Base-by-base conservation (phyloP, 1,284 basidiomycete genomes). In the Heterobasidion irregulare region DNA sequence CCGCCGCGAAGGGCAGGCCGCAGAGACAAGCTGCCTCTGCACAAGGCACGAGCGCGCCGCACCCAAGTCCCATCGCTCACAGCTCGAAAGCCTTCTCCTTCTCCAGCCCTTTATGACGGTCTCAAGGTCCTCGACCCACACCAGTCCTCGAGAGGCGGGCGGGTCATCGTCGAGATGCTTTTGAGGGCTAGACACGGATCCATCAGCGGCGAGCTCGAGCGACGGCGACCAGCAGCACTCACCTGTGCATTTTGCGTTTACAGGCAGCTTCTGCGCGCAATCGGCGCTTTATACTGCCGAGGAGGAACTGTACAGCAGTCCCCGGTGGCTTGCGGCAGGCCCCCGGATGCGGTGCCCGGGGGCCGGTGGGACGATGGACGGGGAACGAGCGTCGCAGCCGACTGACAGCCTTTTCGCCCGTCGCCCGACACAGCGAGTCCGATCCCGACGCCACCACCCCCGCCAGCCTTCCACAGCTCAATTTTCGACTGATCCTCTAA, bases 121-220 rank as follows among this genome's bases (percentile, higher is more conserved):
- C 88, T 84, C 87, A 77, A 83, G 75, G 80, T 90, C 88, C 79
- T 89, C 78, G 84, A 86, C 75, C 80, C 75, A 74, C 84, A 64
- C 80, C 79, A 80, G 76, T 85, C 83, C 83, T 72, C 60, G 58
- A 62, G 59, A 72, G 83, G 87, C 80, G 84, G 80, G 79, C 82
- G 73, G 74, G 71, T 82, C 87, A 63, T 90, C 84, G 76, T 83
- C 80, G 84, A 89, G 88, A 90, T 90, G 88, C 88, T 90, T 91
- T 88, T 83, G 67, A 72, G 73, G 78, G 80, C 86, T 87, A 61
- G 16, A 2, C n/a, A 18, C 16, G 49, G 50, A 33, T 18, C 6
- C 3, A 46, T 51, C 16, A 60, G 62, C 32, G 50, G 49, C 48
- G 54, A 47, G 47, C 56, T 26, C 58, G 32, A 16, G 12, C 15